Base-by-base conservation (phyloP, 2,329 filamentous ascomycete species). In the Myriangium duriaei region DNA sequence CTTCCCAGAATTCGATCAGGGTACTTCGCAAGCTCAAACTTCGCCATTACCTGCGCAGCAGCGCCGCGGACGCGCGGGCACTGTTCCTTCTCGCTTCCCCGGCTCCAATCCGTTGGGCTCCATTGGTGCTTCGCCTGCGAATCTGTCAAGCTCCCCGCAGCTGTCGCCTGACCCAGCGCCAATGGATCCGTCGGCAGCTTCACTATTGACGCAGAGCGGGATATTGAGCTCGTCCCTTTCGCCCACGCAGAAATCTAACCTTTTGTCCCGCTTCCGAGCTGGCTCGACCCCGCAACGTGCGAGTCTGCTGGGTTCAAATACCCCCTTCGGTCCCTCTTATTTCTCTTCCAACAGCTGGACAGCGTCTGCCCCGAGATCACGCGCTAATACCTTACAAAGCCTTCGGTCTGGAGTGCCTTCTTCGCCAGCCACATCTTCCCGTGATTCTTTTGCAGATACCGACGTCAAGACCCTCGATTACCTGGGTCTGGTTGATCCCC, bases 391-490 rank as follows among this genome's bases (percentile, higher is more conserved):
- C 3, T 69, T 96, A 46, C 82, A 86, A 17, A 96, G 88, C 58
- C 81, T 93, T 49, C 79, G 82, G 32, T 96, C 88, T 10, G 93
- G 96, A 53, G 84, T 81, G 2, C 85, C 84, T 2, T 81, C 80
- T 45, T 96, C 88, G 11, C 88, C 88, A 1, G 75, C 82, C 11
- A 81, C 87, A 51, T 92, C 85, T 5, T 92, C 85, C 9, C 76
- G 79, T 48, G 86, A 94, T 52, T 86, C 84, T 18, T 73, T 79
- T 32, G 80, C 76, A 12, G 88, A 96, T 53, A 83, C 78, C 18
- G 87, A 95, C 55, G 85, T 94, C 48, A 81, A 84, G 53, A 98
- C 91, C 2, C 65, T 98, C 49, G 91, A 98, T 58, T 98, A 98
- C 55, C 74, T 98, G 43, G 91, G 91, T 33, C 72, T 98, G 34